These are phyloP conservation scores for Tricholoma sp. DNA, from an alignment of 768 basidiomycete species.

Conservation along the genomic window DNA sequence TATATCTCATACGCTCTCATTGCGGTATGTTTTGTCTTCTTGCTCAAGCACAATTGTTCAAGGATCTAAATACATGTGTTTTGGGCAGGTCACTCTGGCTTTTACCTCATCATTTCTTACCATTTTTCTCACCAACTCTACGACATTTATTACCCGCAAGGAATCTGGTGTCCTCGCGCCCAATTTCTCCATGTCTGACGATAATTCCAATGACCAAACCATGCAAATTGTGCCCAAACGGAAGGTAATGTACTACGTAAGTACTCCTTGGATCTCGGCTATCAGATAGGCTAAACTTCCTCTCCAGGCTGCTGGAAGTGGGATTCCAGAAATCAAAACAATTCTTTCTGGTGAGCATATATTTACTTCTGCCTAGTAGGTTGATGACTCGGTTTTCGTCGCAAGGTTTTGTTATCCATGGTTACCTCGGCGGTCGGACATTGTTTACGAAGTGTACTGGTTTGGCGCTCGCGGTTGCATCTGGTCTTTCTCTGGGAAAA, in stretches of 20 bases:
- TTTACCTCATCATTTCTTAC: constrained; percentile 74
- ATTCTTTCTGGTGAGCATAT: constrained; percentile 67
- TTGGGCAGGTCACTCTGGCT: constrained; percentile 65
- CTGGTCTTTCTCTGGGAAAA: constrained; percentile 81
- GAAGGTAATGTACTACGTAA: constrained; percentile 78
- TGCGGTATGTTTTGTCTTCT: constrained; percentile 58
- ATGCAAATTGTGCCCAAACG: constrained; percentile 38
- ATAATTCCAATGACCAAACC: constrained; percentile 18
- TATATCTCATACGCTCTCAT: constrained; percentile 67
- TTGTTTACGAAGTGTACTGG: constrained; percentile 89
- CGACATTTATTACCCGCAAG: constrained; percentile 82
- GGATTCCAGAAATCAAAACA: constrained; percentile 96
- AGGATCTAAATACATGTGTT: background rate
- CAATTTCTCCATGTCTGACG: constrained; percentile 33
- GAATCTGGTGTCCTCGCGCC: constrained; percentile 71
- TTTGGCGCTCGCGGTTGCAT: constrained; percentile 85
- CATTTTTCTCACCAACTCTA: constrained; percentile 81
- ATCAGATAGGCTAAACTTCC: constrained; percentile 1
- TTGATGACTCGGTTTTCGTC: constrained; percentile 9
- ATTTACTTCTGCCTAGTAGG: background rate
- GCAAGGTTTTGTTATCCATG: constrained; percentile 91
- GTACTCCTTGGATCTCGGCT: constrained; percentile 20
- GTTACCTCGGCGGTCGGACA: constrained; percentile 88
- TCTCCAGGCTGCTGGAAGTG: constrained; percentile 82
- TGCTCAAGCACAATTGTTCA: background rate